Conservation (phyloP, 1,284 basidiomycete species). For the Tilletia caries region DNA sequence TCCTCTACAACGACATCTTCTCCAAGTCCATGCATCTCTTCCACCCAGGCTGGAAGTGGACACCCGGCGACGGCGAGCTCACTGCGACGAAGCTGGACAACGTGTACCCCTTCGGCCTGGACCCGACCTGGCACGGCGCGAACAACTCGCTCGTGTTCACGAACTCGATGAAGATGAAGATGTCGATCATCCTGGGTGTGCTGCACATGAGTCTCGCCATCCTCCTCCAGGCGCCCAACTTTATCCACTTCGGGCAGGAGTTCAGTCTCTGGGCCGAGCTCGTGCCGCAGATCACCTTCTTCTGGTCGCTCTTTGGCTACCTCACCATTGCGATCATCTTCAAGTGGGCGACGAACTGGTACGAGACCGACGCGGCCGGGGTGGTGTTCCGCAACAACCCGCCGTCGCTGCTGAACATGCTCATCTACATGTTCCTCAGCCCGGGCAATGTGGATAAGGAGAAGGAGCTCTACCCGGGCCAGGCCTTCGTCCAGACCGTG, state of each 20-base stretch:
- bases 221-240: slow-evolving; percentile 91
- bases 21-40: slow-evolving; percentile 86
- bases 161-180: slow-evolving; percentile 99
- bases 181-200: slow-evolving; percentile 95
- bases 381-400: slow-evolving; percentile 61
- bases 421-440: slow-evolving; percentile 53
- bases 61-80: slow-evolving; percentile 54
- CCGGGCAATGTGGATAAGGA: slow-evolving; percentile 62
- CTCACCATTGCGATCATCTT: slow-evolving; percentile 81
- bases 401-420: slow-evolving; percentile 70
- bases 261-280: slow-evolving; percentile 89
- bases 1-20: slow-evolving; percentile 99
- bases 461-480: slow-evolving; percentile 78
- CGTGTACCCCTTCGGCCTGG: slow-evolving; percentile 87
- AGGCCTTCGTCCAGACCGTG: slow-evolving; percentile 77
- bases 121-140: slow-evolving; percentile 91
- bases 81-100: slow-evolving; percentile 58
- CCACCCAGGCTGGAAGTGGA: slow-evolving; percentile 84
- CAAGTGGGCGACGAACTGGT: slow-evolving; percentile 96
- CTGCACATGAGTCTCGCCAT: slow-evolving; percentile 98
- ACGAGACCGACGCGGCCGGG: slow-evolving; percentile 59
- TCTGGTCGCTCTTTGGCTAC: slow-evolving; percentile 96
- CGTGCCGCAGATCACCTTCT: slow-evolving; percentile 92
- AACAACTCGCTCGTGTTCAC: slow-evolving; percentile 90
- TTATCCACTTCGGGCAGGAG: slow-evolving; percentile 82